Percentiles rank a stretch among this genome's conserved stretches.
Evolutionary conservation across 2,329 filamentous ascomycete species (phyloP).

Genomic region (Ophiostoma perfectum): DNA sequence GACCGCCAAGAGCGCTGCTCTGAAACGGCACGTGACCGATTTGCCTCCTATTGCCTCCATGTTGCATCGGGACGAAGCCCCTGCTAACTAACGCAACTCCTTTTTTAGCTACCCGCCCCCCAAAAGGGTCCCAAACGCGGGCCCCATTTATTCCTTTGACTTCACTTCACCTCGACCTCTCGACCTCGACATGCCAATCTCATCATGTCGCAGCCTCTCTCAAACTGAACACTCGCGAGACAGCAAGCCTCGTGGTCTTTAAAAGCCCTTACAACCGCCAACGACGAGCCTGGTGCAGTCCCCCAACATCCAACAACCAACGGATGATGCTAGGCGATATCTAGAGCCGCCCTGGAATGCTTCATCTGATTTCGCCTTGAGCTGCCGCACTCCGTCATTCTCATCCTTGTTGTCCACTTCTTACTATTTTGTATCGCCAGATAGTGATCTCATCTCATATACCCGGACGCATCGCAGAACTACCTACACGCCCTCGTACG

Average conservation of each 20-base stretch:
- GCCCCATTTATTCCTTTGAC: conserved; percentile 5
- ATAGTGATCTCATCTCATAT: too few relatives aligned
- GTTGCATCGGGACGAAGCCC: background rate
- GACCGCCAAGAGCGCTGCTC: background rate
- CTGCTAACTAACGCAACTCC: conserved; percentile 2
- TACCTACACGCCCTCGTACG: background rate
- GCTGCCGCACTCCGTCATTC: background rate
- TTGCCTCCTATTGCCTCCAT: background rate
- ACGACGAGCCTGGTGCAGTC: background rate
- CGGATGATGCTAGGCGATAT: background rate
- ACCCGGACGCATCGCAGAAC: background rate
- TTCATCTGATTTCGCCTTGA: background rate
- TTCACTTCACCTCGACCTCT: background rate
- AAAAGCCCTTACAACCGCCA: background rate
- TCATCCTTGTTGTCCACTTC: background rate
- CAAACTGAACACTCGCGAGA: background rate
- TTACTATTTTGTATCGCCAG: background rate
- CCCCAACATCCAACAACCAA: background rate
- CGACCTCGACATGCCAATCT: background rate
- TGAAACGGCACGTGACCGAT: conserved; percentile 18
- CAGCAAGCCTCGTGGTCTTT: background rate
- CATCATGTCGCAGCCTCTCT: background rate
- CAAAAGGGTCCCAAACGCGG: background rate
- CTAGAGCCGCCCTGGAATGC: conserved; percentile 10
- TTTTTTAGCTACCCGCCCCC: conserved; percentile 6